Evolutionary conservation across 2,329 filamentous ascomycete genomes (phyloP), one percentile per base, ranked within the genome.

Genomic region (Incumbomyces delicatus): DNA sequence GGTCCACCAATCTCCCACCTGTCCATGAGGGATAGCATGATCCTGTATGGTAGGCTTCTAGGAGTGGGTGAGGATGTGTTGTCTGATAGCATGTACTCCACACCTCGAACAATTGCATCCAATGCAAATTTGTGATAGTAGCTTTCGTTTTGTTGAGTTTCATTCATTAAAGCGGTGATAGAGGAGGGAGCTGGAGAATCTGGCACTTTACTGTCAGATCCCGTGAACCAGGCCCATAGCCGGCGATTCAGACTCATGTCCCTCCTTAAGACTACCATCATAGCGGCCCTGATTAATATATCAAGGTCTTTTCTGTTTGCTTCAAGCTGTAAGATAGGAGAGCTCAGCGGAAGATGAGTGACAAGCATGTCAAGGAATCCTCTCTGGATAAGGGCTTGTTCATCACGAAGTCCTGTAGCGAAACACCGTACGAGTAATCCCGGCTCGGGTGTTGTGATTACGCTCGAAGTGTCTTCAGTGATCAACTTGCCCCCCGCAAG

Each of bases 181-280:
- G 33, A 32, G 5, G 42, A 37, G 20, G 41, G 14, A 6, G 33
- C 22, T 11, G 6, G 7, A 8, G 30, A n/a, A 3, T 38, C 33
- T 12, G 42, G 8, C 27, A 34, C 5, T 32, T 46, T 53, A n/a
- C 71, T 63, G 44, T 80, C 87, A 2, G 89, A 89, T 0, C 92
- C 92, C 1, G 98, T 73, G 50, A 96, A 81, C 92, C 92, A 98
- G 36, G 85, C 80, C 88, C 90, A 96, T n/a, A 98, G 69, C 32
- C 92, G 79, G 57, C 92, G 75, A 62, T 98, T 98, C 41, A 98
- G 70, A 61, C 90, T 94, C 92, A 98, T 98, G 54, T 98, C 92
- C 65, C 89, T 80, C 41, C 92, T 78, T 16, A 81, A 81, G 1
- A 96, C 87, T 16, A 98, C 89, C 1, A 85, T 81, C n/a, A 81